phyloP scores from a whole-genome alignment of 1,139 yeast genomes.

The Geotrichum cucujoidarum region DNA sequence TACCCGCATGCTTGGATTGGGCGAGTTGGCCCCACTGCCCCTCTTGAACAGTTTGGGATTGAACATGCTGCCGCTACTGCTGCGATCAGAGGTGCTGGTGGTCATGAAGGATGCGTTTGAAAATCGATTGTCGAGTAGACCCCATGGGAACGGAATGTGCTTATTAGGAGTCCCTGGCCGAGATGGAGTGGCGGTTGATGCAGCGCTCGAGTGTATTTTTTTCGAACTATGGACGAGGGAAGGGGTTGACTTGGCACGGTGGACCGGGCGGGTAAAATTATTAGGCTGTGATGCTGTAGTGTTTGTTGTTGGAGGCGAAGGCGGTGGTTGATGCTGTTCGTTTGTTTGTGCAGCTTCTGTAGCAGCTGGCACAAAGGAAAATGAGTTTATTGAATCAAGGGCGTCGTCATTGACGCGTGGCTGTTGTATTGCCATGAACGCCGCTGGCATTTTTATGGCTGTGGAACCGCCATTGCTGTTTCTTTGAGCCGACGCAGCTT shows the following conservation, averaged over 20 bases:
- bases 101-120: constrained; percentile 12
- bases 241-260: constrained; percentile 10
- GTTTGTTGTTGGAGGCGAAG: background rate
- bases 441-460: constrained; percentile 9
- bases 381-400: background rate
- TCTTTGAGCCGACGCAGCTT: background rate
- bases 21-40: background rate
- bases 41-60: background rate
- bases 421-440: constrained; percentile 6
- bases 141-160: background rate
- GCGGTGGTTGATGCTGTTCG: too few relatives aligned
- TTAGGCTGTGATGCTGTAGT: too few relatives aligned
- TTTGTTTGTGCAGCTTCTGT: too few relatives aligned
- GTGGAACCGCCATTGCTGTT: background rate
- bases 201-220: background rate
- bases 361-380: constrained; percentile 1
- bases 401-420: background rate
- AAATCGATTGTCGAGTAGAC: constrained; percentile 5
- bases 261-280: constrained; percentile 3
- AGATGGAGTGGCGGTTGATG: background rate
- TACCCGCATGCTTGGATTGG: background rate
- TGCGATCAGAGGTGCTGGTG: constrained; percentile 9
- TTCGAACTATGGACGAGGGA: background rate
- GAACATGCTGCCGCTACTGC: constrained; percentile 6
- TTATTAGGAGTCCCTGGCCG: background rate